phyloP scores from a whole-genome alignment of 352 stramenopile species.

The Peronospora destructor region DNA sequence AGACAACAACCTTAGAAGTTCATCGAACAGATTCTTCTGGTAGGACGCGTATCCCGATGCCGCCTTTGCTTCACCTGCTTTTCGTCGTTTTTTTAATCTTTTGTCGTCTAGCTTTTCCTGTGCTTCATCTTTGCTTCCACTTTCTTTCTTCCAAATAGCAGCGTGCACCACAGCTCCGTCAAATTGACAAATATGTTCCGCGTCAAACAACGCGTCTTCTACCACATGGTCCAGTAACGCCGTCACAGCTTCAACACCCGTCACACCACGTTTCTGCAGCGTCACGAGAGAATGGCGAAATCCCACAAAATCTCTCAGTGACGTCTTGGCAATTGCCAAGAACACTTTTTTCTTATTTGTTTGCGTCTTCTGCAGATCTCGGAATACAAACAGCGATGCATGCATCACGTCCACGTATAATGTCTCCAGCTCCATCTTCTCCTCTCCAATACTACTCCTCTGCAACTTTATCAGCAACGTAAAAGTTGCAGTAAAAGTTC shows the following conservation, averaged over 20 bases:
- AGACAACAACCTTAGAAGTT: conserved; percentile 48
- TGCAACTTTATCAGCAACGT: conserved; percentile 6
- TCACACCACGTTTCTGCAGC: conserved; percentile 16
- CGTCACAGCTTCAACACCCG: conserved; percentile 11
- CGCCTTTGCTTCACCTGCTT: conserved; percentile 22
- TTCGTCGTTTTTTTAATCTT: conserved; percentile 42
- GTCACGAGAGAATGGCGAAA: conserved; percentile 45
- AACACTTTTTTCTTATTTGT: conserved; percentile 88
- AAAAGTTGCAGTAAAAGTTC: conserved; percentile 33
- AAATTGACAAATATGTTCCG: conserved; percentile 68
- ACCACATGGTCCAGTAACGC: conserved; percentile 51
- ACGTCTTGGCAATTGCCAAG: conserved; percentile 72
- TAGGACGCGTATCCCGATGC: conserved; percentile 56
- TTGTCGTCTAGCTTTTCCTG: conserved; percentile 13
- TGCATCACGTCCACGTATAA: conserved; percentile 41
- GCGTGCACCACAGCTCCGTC: conserved; percentile 51
- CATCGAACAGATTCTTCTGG: conserved; percentile 75
- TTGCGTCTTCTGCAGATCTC: conserved; percentile 75
- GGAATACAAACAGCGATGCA: conserved; percentile 57
- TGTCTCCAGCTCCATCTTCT: conserved; percentile 1
- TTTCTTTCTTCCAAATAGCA: conserved; percentile 20
- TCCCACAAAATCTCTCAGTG: conserved; percentile 45
- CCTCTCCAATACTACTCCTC: not conserved
- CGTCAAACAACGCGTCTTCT: conserved; percentile 69
- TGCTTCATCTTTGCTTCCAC: conserved; percentile 1